These are phyloP conservation scores for Cyberlindnera americana DNA, from an alignment of 805 yeast species.

Conservation along the genomic window DNA sequence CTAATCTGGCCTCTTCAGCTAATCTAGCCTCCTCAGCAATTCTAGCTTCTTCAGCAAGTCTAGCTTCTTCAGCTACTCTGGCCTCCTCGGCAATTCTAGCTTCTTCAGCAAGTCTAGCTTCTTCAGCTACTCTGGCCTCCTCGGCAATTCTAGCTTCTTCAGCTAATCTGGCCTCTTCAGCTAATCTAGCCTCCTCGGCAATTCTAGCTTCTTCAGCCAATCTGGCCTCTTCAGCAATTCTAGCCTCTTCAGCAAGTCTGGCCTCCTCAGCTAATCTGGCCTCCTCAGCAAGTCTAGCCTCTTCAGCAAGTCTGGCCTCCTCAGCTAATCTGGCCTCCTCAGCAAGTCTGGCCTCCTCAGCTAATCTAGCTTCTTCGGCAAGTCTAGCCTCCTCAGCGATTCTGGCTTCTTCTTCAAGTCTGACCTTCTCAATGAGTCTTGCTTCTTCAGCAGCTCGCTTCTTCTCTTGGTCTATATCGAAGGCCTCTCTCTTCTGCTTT, in stretches of 20 bases:
- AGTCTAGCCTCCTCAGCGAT: constrained; percentile 15
- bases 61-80: constrained; percentile 5
- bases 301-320: constrained; percentile 12
- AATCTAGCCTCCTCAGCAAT: constrained; percentile 10
- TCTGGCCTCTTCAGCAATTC: constrained; percentile 1
- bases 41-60: constrained; percentile 4
- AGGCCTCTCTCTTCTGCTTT: constrained; percentile 20
- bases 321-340: constrained; percentile 9
- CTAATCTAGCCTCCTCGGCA: constrained; percentile 8
- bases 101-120: constrained; percentile 5
- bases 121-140: constrained; percentile 1
- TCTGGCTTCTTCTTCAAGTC: constrained; percentile 9
- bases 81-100: constrained; percentile 8
- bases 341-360: constrained; percentile 2
- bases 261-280: constrained; percentile 2
- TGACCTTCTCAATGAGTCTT: constrained; percentile 14
- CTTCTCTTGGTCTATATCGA: constrained; percentile 18
- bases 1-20: constrained; percentile 1
- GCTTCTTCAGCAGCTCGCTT: constrained; percentile 16
- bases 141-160: background rate
- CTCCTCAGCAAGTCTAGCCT: constrained; percentile 9
- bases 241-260: background rate
- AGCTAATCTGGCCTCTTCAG: constrained; percentile 13
- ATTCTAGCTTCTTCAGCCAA: constrained; percentile 10
- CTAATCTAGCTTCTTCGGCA: constrained; percentile 8